Evolutionary conservation across 371 early-diverging fungal species (phyloP), one percentile per base, ranked within the genome.

Genomic region (Mucor saturninus): DNA sequence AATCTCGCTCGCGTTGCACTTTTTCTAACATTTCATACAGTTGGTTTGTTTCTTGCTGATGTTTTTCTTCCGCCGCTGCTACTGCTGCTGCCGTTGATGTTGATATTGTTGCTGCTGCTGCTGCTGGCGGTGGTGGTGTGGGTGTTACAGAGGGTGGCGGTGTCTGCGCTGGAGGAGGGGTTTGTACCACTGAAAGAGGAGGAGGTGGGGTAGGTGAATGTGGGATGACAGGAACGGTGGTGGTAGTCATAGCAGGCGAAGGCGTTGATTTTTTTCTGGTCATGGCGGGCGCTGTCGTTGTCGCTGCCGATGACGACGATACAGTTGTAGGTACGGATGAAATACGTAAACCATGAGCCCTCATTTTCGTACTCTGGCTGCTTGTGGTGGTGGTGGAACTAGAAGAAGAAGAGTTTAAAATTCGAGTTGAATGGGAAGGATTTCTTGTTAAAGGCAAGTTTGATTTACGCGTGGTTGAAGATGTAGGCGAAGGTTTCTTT

Each of bases 1-100:
- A 10, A 11, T 72, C 68, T 42, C 72, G 58, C 55, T 79, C 80
- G 10, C 62, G 40, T 32, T 73, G 67, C 3, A 63, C 62, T 50
- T 74, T 68, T 64, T 79, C 76, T 11, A 79, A 38, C 38, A 78
- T 61, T 4, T 73, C 74, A 55, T 69, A 67, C 0, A 77, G 66
- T 9, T 62, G 55, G 26, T 74, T 31, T 2, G 48, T 59, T 10
- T 55, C 31, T 63, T 63, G 51, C 63, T 15, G 7, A 63, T 38
- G 56, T 21, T 67, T 53, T 49, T 54, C 35, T 42, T 66, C 40
- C 4, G n/a, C 49, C 11, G 49, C 26, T 10, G 11, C 39, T 14
- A 32, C 42, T 0, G 56, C 45, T n/a, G 56, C 32, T 31, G 51
- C 39, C 8, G 15, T 10, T 13, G 49, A 29, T 37, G 58, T 43